Conservation (phyloP, 352 stramenopile species). For the Phytophthora lateralis region DNA sequence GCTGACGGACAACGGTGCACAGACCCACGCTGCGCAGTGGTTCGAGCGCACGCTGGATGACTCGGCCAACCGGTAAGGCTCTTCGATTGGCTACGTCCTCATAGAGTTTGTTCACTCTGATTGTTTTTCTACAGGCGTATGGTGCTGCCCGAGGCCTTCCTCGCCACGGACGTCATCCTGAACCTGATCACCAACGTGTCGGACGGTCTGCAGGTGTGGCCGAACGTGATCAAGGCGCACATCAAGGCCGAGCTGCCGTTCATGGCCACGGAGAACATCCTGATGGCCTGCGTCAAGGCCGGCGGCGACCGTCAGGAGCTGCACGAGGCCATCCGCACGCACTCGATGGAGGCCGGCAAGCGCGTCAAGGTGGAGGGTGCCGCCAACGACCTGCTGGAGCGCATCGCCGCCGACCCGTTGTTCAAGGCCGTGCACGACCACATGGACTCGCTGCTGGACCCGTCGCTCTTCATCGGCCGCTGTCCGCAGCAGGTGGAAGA, state of each 20-base stretch:
- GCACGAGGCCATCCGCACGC: slow-evolving; percentile 98
- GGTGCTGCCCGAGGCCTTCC: slow-evolving; percentile 97
- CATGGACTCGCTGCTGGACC: slow-evolving; percentile 96
- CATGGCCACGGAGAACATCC: slow-evolving; percentile 99
- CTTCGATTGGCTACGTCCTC: background rate
- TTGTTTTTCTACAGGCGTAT: slow-evolving; percentile 79
- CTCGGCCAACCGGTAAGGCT: slow-evolving; percentile 93
- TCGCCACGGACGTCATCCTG: slow-evolving; percentile 98
- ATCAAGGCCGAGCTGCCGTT: slow-evolving; percentile 99
- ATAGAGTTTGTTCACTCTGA: slow-evolving; percentile 8
- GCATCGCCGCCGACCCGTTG: slow-evolving; percentile 93
- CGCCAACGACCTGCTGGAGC: slow-evolving; percentile 97
- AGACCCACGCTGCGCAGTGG: slow-evolving; percentile 98
- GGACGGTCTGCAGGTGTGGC: slow-evolving; percentile 96
- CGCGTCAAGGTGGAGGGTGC: slow-evolving; percentile 98
- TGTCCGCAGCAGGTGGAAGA: slow-evolving; percentile 95
- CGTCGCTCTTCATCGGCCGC: slow-evolving; percentile 97
- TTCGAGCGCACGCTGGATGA: slow-evolving; percentile 99
- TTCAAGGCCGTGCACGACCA: slow-evolving; percentile 96
- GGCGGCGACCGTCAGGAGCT: slow-evolving; percentile 97
- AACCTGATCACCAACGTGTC: slow-evolving; percentile 98
- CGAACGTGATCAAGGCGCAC: slow-evolving; percentile 96
- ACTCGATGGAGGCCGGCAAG: slow-evolving; percentile 98
- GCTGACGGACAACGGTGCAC: slow-evolving; percentile 95
- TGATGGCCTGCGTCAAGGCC: slow-evolving; percentile 99